Conservation (phyloP, 305 asterid species). For the Vinca major region DNA sequence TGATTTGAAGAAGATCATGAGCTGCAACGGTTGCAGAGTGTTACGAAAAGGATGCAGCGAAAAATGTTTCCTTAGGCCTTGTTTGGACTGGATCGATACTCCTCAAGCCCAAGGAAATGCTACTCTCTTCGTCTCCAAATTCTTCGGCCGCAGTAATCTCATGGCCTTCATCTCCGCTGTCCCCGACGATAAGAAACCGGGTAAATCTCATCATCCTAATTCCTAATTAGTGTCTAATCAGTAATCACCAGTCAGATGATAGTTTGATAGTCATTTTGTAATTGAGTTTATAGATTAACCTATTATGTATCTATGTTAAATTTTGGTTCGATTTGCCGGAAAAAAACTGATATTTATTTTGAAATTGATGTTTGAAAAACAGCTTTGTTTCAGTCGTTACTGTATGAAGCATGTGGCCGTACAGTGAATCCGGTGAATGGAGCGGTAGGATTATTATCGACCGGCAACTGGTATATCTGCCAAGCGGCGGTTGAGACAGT, state of each 20-base stretch:
- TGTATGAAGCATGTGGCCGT: constrained; percentile 83
- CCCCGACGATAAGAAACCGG: constrained; percentile 48
- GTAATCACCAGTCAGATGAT: no score
- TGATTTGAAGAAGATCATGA: constrained; percentile 32
- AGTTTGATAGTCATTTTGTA: no score
- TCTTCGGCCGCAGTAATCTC: constrained; percentile 90
- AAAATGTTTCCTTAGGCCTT: constrained; percentile 55
- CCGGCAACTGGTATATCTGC: constrained; percentile 36
- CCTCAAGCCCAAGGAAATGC: constrained; percentile 76
- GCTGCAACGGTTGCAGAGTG: constrained; percentile 92
- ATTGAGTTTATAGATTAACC: no score
- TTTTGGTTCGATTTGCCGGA: no score
- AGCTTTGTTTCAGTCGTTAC: constrained; percentile 73
- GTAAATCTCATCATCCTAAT: constrained; percentile 18
- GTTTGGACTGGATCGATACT: constrained; percentile 68
- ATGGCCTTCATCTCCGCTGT: constrained; percentile 69
- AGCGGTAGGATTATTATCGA: constrained; percentile 63
- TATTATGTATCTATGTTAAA: no score
- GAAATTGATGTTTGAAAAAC: neutral
- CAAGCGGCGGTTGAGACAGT: constrained; percentile 62
- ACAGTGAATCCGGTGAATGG: constrained; percentile 87
- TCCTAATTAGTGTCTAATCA: no score
- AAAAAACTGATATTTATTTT: neutral
- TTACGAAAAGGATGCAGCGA: constrained; percentile 67
- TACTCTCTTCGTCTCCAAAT: constrained; percentile 76